phyloP scores from a whole-genome alignment of 2,329 filamentous ascomycete genomes.

The Pseudocercospora fijiensis region DNA sequence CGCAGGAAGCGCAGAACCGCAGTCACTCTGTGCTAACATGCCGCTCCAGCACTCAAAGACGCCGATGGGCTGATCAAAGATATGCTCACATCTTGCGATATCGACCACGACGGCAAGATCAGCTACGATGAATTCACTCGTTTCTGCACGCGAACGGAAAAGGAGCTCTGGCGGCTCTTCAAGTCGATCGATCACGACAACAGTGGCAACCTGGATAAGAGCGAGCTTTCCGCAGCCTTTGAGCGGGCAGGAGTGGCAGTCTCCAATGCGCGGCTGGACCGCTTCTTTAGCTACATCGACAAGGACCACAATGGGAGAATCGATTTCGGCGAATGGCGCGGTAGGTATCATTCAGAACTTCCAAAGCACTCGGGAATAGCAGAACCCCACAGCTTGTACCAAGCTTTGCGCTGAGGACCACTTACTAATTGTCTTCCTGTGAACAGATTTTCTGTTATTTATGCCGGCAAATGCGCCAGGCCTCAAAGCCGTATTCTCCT shows the following conservation, averaged over 20 bases:
- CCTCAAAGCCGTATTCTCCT: conserved; percentile 80
- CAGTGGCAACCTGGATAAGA: conserved; percentile 81
- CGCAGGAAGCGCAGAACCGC: neutral
- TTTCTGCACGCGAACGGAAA: conserved; percentile 86
- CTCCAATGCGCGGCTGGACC: conserved; percentile 71
- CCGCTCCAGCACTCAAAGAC: conserved; percentile 73
- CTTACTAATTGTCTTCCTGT: neutral
- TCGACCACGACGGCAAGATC: conserved; percentile 83
- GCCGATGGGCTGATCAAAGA: conserved; percentile 80
- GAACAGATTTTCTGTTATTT: conserved; percentile 84
- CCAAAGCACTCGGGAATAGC: conserved; percentile 5
- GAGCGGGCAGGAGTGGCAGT: conserved; percentile 74
- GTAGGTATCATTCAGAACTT: conserved; percentile 52
- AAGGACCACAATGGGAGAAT: conserved; percentile 83
- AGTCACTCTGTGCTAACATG: conserved; percentile 11
- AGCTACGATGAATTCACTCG: conserved; percentile 88
- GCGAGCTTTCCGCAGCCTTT: conserved; percentile 79
- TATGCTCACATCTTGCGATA: conserved; percentile 80
- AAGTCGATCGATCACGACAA: conserved; percentile 79
- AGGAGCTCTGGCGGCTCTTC: conserved; percentile 78
- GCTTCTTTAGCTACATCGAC: conserved; percentile 89
- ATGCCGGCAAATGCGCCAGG: conserved; percentile 69
- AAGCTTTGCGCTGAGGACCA: neutral
- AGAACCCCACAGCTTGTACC: conserved; percentile 7
- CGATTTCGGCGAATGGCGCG: conserved; percentile 89